phyloP scores from a whole-genome alignment of 2,329 filamentous ascomycete genomes.

The Diaporthe australafricana region DNA sequence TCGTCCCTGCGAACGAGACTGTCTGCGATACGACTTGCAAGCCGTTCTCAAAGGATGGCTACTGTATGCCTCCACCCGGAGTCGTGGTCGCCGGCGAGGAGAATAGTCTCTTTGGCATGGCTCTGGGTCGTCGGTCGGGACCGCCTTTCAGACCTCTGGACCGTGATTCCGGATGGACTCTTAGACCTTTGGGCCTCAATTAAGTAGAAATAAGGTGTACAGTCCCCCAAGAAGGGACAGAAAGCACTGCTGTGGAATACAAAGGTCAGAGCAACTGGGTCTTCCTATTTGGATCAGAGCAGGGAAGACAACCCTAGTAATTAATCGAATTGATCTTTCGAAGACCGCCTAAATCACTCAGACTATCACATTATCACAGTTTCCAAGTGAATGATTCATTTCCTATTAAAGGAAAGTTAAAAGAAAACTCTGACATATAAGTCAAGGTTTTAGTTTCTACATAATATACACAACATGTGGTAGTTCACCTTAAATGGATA shows the following conservation, averaged over 20 bases:
- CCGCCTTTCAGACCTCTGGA: not conserved
- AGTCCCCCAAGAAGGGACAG: too few relatives aligned
- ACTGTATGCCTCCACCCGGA: conserved; percentile 55
- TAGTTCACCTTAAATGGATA: too few relatives aligned
- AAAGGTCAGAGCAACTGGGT: too few relatives aligned
- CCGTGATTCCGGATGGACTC: not conserved
- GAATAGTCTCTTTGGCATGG: not conserved
- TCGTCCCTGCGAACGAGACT: conserved; percentile 33
- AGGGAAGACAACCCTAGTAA: too few relatives aligned
- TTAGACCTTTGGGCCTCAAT: not conserved
- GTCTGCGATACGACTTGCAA: conserved; percentile 28
- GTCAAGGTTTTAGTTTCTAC: too few relatives aligned
- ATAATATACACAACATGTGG: too few relatives aligned
- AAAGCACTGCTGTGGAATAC: accelerated
- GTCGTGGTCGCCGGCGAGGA: not conserved
- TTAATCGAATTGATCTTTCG: too few relatives aligned
- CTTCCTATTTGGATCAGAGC: not conserved
- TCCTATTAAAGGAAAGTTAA: too few relatives aligned
- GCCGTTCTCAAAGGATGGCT: conserved; percentile 39
- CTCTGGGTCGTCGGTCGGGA: not conserved
- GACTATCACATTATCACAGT: too few relatives aligned
- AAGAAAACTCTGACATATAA: too few relatives aligned
- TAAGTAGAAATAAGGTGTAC: not conserved
- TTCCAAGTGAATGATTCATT: too few relatives aligned
- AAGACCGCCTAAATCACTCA: too few relatives aligned